Base-by-base conservation (phyloP, 2,329 filamentous ascomycete genomes). In the Talaromyces verruculosus region DNA sequence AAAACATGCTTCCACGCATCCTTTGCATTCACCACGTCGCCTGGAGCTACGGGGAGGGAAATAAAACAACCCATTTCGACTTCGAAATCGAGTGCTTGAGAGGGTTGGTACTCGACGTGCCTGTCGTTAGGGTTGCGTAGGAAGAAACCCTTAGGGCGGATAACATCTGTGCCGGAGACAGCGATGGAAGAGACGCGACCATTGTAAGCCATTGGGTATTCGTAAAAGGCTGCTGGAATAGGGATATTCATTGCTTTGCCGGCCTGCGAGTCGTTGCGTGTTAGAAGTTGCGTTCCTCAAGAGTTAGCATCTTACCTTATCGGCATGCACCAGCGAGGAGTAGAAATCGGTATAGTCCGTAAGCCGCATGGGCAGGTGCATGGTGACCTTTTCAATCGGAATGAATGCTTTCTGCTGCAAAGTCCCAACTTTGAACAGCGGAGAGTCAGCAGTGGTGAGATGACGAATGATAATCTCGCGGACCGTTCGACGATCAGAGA, bases 1-100 rank as follows among this genome's bases (percentile, higher is more conserved):
- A 89, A 89, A 17, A 89, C 85, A 68, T 89, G 84, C 19, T 49
- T 49, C 53, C 28, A 47, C 11, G 62, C 62, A 0, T 85, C 80
- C 17, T 77, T 75, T 0, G 81, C 80, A 7, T 82, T 72, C 15
- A 71, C 71, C 17, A 82, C 79, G 5, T 77, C 68, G 0, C 81
- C 81, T 7, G 75, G 74, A 0, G 75, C 70, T 0, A 83, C 70
- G 0, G 81, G 80, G 11, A 74, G 73, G 8, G 78, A 79, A 6
- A 84, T 72, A 39, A 83, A 76, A 25, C 77, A 79, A 1, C 80
- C 83, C 70, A 85, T 75, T 67, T 85, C 83, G 1, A 84, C 74
- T 68, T 85, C 82, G 61, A 82, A 84, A 68, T 85, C 83, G 30
- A 85, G 71, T 51, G 74, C 75, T 2, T 72, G 71, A 1, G 72